These are phyloP conservation scores for Brassica rapa DNA, from an alignment of 345 rosid genomes.

Conservation along the genomic window DNA sequence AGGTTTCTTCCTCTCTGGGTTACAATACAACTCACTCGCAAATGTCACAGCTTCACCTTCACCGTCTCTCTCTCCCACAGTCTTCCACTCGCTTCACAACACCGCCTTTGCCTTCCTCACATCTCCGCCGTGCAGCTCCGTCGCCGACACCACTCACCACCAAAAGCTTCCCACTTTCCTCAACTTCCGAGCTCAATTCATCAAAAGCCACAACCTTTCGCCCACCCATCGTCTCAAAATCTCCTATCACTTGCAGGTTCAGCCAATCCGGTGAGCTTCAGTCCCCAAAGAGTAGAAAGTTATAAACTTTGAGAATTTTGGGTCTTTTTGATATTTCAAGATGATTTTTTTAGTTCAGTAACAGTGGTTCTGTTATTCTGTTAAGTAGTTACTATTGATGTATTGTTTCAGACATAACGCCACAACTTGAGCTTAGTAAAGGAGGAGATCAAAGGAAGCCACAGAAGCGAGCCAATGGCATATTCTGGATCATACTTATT, in stretches of 20 bases:
- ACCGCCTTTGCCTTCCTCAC: constrained; percentile 29
- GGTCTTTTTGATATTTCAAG: no score
- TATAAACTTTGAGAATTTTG: no score
- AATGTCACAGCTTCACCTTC: constrained; percentile 39
- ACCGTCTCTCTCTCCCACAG: constrained; percentile 32
- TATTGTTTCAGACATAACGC: constrained; percentile 54
- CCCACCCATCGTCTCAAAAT: constrained; percentile 7
- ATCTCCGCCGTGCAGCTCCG: constrained; percentile 7
- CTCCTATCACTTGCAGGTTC: constrained; percentile 32
- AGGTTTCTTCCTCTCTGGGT: no score
- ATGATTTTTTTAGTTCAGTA: no score
- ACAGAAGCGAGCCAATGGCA: constrained; percentile 58
- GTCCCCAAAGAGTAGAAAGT: no score
- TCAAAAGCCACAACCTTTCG: constrained; percentile 4
- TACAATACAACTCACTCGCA: not conserved
- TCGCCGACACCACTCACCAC: not conserved
- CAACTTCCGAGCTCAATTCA: not conserved
- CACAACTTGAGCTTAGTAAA: constrained; percentile 64
- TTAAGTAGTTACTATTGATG: not conserved
- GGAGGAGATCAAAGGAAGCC: constrained; percentile 50
- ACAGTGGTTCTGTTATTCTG: not conserved
- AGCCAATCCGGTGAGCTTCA: constrained; percentile 28
- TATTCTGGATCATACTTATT: constrained; percentile 86
- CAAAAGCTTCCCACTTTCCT: not conserved
- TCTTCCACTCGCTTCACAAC: constrained; percentile 29